Base-by-base conservation (phyloP, 176 grass and related monocot species). In the Eleusine coracana region DNA sequence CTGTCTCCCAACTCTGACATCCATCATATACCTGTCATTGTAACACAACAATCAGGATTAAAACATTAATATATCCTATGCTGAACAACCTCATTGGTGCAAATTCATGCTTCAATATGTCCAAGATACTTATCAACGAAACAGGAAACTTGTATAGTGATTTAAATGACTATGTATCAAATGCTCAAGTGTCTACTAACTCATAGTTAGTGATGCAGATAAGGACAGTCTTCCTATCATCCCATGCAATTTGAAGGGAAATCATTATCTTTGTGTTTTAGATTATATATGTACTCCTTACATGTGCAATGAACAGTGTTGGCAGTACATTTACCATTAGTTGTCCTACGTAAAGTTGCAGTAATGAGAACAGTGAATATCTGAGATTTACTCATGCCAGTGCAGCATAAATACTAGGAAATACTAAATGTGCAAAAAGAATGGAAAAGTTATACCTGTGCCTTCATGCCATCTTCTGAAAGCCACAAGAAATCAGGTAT, bases 391-490 rank as follows among this genome's bases (percentile, higher is more conserved):
- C 14, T 58, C 56, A 11, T 60, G 56, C 56, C 54, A 56, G 21
- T 10, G 2, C 5, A 1, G 5, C 56, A 25, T 23, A 21, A 25
- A 59, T 59, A 6, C 55, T 56, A 34, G 17, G 63, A 46, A 40
- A 37, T 68, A 41, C 55, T 20, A 67, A 17, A 44, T 6, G 9
- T 70, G 39, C 11, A 71, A 36, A 34, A 13, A 75, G 34, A 39
- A 5, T 25, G 6, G 15, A 60, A 46, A 38, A 58, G 3, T n/a
- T 14, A 54, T n/a, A 94, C 92, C 89, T 97, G 81, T 52, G 87
- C 90, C 76, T 90, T 93, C 91, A 97, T 97, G 87, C 91, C 94
- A 88, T 97, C 94, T 82, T 92, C 94, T 41, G 89, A 92, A 63
- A 97, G 54, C 94, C 94, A 97, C 52, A 94, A 60, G 82, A 88